A percentile compares a stretch with the other conserved stretches of the same genome.
These are phyloP conservation scores for Acacia crassicarpa DNA, from an alignment of 306 rosid species.

Conservation along the genomic window DNA sequence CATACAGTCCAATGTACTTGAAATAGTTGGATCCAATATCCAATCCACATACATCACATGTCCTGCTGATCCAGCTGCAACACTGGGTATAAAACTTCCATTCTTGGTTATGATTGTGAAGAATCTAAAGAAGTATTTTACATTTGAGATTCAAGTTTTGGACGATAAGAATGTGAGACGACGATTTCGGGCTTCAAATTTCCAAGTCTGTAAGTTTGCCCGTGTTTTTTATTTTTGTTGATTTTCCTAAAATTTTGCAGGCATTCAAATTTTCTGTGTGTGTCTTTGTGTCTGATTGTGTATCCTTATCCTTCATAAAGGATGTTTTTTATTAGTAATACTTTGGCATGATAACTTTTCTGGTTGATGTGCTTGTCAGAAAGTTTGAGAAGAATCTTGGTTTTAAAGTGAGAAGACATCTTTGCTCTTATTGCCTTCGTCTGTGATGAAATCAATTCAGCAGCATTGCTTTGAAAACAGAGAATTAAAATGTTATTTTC, in stretches of 20 bases:
- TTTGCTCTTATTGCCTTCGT: not conserved
- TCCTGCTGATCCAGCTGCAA: slow-evolving; percentile 96
- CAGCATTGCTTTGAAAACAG: not conserved
- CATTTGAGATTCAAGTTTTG: slow-evolving; percentile 93
- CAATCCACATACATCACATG: slow-evolving; percentile 92
- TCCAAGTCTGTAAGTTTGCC: slow-evolving; percentile 98
- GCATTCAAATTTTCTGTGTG: slow-evolving; percentile 17
- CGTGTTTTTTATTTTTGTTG: slow-evolving; percentile 43
- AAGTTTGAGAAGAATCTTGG: not conserved
- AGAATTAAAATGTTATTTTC: not conserved
- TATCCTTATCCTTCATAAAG: not conserved
- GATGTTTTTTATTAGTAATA: slow-evolving; percentile 1
- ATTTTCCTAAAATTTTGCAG: slow-evolving; percentile 16
- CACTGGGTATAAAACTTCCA: slow-evolving; percentile 91
- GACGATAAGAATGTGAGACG: slow-evolving; percentile 94
- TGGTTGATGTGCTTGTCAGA: not conserved
- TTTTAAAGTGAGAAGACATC: not conserved
- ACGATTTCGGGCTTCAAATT: slow-evolving; percentile 93
- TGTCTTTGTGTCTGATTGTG: not conserved
- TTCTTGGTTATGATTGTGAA: slow-evolving; percentile 89
- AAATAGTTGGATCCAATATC: slow-evolving; percentile 87
- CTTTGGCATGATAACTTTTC: not conserved
- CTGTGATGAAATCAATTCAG: slow-evolving; percentile 1
- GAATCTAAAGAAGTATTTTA: slow-evolving; percentile 91
- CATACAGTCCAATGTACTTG: slow-evolving; percentile 90